Evolutionary conservation across 257 asterid genomes (phyloP), one percentile per base, ranked within the genome.

Genomic region (Jacaranda copaia): DNA sequence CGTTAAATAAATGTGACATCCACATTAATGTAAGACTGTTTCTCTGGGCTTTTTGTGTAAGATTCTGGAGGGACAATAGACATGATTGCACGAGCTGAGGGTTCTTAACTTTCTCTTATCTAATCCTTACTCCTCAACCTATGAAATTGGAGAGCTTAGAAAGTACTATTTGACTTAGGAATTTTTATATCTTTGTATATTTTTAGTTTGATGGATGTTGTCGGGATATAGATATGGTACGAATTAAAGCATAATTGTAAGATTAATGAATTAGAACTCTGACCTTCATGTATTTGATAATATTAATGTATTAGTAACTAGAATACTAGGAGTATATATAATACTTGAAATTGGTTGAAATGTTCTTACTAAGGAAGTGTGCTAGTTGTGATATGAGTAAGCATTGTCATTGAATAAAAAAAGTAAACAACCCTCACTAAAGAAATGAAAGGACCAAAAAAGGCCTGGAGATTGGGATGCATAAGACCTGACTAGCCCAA

Each of bases 41-140:
- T 86, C 84, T 58, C 73, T 65, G 75, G 75, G 32, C 2, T 59
- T 57, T 73, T 64, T 62, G 79, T 73, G 79, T 49, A 72, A 73
- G 67, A 53, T 51, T 82, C 56, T 75, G 79, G 83, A 3, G 64
- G 9, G 67, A 58, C 35, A 58, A 61, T 16, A 82, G 88, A 88
- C 90, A 92, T 89, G 96, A 76, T 82, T 36, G 89, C 93, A 89
- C 95, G 92, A 89, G 84, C 72, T 63, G 43, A 32, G 59, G 74
- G 38, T 55, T 45, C 55, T 80, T 79, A 81, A 77, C 85, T 88
- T 79, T 75, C 32, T 25, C 46, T 43, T n/a, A 38, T 55, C 32
- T 25, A 25, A 55, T 55, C 53, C 51, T 18, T 25, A 25, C 70
- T 8, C 12, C 57, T 45, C 39, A 53, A 20, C 69, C 51, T 62